phyloP scores from a whole-genome alignment of 371 early-diverging fungal species.

The Mortierella sp. region DNA sequence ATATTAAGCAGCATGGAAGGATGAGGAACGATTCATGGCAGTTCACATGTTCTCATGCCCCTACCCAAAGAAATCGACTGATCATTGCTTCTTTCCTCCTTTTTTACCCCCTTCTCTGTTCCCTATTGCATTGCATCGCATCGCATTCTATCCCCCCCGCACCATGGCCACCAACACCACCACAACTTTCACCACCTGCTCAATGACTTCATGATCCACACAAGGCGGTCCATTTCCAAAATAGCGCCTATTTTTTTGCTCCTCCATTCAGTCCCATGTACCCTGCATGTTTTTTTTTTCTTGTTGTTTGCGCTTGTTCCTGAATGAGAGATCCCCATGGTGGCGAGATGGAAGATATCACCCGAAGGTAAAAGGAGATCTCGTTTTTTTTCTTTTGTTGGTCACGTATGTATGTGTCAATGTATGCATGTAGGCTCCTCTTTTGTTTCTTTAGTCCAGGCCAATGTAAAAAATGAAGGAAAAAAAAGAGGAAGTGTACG shows the following conservation, averaged over 20 bases:
- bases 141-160: background rate
- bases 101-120: background rate
- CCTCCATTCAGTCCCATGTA: background rate
- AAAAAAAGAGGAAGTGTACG: background rate
- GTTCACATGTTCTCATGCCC: conserved; percentile 9
- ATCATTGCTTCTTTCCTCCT: background rate
- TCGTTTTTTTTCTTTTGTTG: background rate
- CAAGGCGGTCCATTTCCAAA: background rate
- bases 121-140: background rate
- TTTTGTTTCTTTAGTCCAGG: background rate
- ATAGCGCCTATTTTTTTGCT: background rate
- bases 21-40: background rate
- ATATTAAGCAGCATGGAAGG: conserved; percentile 5
- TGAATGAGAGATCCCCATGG: background rate
- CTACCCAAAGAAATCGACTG: conserved; percentile 7
- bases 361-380: background rate
- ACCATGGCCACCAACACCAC: background rate
- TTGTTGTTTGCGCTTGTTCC: background rate
- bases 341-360: background rate
- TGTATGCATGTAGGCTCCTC: background rate
- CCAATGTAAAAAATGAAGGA: background rate
- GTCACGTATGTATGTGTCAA: background rate
- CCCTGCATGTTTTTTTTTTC: background rate
- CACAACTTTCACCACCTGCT: background rate
- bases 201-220: background rate